A percentile compares a stretch with the other conserved stretches of the same genome.
Conservation (phyloP, 768 basidiomycete species). For the Dioszegia crocea region DNA sequence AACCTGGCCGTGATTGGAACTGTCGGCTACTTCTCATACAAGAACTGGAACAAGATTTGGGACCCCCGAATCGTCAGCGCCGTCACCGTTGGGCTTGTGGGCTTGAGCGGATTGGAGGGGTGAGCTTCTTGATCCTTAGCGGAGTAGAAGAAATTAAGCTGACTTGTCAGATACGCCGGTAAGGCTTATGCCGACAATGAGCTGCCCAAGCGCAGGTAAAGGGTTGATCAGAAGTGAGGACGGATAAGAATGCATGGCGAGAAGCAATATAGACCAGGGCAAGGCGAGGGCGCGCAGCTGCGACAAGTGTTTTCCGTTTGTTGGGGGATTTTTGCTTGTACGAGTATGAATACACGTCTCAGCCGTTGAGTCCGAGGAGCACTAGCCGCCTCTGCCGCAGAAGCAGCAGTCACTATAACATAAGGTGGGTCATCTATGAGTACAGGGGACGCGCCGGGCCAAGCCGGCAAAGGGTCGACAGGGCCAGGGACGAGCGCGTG, state of each 20-base stretch:
- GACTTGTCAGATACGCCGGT: conserved; percentile 50
- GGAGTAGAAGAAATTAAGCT: background rate
- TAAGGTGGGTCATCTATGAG: too few relatives aligned
- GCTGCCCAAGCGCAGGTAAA: conserved; percentile 34
- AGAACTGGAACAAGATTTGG: conserved; percentile 67
- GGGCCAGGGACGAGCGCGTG: too few relatives aligned
- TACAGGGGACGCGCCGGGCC: too few relatives aligned
- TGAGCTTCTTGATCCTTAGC: conserved; percentile 49
- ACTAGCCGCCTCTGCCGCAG: too few relatives aligned
- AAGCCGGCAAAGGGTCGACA: too few relatives aligned
- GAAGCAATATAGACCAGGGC: background rate
- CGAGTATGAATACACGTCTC: too few relatives aligned
- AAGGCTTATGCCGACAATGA: conserved; percentile 53
- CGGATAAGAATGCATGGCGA: background rate
- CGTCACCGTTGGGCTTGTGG: conserved; percentile 59
- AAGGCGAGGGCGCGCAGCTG: too few relatives aligned
- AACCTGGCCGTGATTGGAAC: conserved; percentile 59
- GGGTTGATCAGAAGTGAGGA: background rate
- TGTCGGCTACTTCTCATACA: conserved; percentile 63
- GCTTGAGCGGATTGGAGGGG: conserved; percentile 67
- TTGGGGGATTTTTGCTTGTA: too few relatives aligned
- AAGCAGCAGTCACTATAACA: too few relatives aligned
- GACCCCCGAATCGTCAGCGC: conserved; percentile 62
- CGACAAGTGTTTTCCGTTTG: too few relatives aligned
- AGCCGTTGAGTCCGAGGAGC: too few relatives aligned